Evolutionary conservation across 306 rosid species (phyloP), one percentile per base, ranked within the genome.

Genomic region (Acmispon strigosus): DNA sequence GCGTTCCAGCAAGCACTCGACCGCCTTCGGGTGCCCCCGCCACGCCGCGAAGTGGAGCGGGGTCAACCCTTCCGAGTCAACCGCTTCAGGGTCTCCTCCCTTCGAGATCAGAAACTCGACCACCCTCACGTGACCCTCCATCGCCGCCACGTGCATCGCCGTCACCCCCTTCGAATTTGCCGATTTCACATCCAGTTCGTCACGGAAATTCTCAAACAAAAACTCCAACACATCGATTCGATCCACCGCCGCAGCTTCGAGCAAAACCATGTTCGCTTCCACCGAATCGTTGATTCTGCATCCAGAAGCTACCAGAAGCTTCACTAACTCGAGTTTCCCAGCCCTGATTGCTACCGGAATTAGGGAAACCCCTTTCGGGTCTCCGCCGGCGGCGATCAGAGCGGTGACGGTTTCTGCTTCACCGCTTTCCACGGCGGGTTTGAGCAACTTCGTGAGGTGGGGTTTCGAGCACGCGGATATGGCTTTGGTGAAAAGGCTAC

Each of bases 21-120:
- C 89, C 6, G 87, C 78, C 51, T 72, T 78, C 54, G 78, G 44
- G 52, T 90, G 85, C 0, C 94, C 92, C 47, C 65, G 79, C 24
- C 84, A 84, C 37, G 97, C 89, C 0, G 98, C 96, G 34, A 34
- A 76, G 18, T 90, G 98, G 1, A 94, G 88, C 8, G 98, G 89
- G 8, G 86, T 89, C 89, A 86, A 81, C 14, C 88, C 89, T 2
- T 32, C 60, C 0, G 4, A 3, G 63, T 94, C 98, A 2, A 15
- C 58, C 1, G 41, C 54, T 13, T 89, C 85, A 10, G 78, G 83
- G 72, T 80, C 65, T 10, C 84, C 96, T 6, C 96, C 97, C 10
- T 59, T 47, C 4, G 90, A 76, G 27, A 87, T 49, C 42, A 81
- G 77, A 34, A 68, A 82, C 16, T 78, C 48, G 51, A 94, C 77